Conservation (phyloP, 2,329 filamentous ascomycete species). For the Elsinoe necatrix region DNA sequence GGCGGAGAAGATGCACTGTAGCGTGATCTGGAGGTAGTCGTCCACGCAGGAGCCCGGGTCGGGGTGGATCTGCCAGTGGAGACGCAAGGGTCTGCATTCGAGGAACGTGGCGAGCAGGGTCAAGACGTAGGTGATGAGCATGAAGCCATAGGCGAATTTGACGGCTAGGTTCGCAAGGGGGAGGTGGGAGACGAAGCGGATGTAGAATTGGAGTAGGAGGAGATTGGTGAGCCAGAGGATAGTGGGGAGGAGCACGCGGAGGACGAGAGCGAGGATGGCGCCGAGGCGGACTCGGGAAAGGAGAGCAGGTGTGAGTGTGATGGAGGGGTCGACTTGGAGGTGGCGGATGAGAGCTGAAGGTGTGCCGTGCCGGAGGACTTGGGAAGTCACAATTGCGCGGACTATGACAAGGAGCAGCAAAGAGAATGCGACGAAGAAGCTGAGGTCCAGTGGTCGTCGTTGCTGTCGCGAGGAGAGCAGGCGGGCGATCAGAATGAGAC, state of each 20-base stretch:
- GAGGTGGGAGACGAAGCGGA: neutral
- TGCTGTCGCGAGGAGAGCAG: neutral
- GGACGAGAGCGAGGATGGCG: neutral
- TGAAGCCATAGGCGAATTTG: neutral
- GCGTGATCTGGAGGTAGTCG: neutral
- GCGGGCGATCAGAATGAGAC: neutral
- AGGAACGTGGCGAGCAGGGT: conserved; percentile 22
- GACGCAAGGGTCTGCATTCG: neutral
- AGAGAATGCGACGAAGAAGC: neutral
- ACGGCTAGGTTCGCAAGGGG: neutral
- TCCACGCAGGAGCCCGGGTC: neutral
- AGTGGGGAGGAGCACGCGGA: neutral
- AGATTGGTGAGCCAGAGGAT: neutral
- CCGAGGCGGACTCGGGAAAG: neutral
- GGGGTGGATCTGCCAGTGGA: neutral
- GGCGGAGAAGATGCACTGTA: neutral
- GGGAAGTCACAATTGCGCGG: neutral
- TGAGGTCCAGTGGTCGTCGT: neutral
- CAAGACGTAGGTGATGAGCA: neutral
- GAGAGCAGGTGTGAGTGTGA: neutral
- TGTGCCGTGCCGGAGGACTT: neutral
- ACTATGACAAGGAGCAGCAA: neutral
- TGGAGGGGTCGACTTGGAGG: neutral
- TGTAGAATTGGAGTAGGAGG: conserved; percentile 1
- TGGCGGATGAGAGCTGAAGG: neutral